A percentile compares a stretch with the other conserved stretches of the same genome.
phyloP scores from a whole-genome alignment of 176 grass and related monocot species.

The Eleusine indica region DNA sequence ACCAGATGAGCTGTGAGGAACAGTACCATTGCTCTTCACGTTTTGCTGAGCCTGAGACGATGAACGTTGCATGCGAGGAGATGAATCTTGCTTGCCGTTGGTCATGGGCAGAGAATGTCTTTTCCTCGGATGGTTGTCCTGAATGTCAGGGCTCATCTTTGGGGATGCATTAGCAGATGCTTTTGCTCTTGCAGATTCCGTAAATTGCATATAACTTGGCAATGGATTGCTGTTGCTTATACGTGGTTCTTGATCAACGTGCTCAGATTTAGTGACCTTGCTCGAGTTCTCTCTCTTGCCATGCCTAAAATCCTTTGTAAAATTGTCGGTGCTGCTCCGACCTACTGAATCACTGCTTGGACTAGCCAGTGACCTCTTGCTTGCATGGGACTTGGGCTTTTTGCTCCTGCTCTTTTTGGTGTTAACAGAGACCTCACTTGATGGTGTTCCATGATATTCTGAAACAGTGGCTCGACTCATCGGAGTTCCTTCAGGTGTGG shows the following conservation, averaged over 20 bases:
- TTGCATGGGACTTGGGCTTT: constrained; percentile 51
- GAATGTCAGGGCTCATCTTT: constrained; percentile 82
- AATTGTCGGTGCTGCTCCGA: constrained; percentile 59
- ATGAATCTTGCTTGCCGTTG: constrained; percentile 61
- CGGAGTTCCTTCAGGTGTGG: constrained; percentile 69
- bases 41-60: constrained; percentile 73
- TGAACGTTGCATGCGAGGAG: constrained; percentile 90
- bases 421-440: constrained; percentile 86
- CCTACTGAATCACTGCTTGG: constrained; percentile 66
- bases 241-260: constrained; percentile 65
- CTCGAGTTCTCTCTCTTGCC: constrained; percentile 54
- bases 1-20: constrained; percentile 72
- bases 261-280: constrained; percentile 51
- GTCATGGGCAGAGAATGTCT: constrained; percentile 86
- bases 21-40: constrained; percentile 54
- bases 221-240: constrained; percentile 79
- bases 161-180: constrained; percentile 59
- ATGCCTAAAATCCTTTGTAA: constrained; percentile 62
- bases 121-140: constrained; percentile 72
- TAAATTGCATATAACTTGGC: constrained; percentile 97
- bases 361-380: constrained; percentile 63
- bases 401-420: constrained; percentile 66
- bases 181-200: constrained; percentile 94
- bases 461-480: constrained; percentile 52
- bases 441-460: constrained; percentile 76